These are phyloP conservation scores for Camellia sinensis DNA, from an alignment of 148 eudicot species.

Conservation along the genomic window DNA sequence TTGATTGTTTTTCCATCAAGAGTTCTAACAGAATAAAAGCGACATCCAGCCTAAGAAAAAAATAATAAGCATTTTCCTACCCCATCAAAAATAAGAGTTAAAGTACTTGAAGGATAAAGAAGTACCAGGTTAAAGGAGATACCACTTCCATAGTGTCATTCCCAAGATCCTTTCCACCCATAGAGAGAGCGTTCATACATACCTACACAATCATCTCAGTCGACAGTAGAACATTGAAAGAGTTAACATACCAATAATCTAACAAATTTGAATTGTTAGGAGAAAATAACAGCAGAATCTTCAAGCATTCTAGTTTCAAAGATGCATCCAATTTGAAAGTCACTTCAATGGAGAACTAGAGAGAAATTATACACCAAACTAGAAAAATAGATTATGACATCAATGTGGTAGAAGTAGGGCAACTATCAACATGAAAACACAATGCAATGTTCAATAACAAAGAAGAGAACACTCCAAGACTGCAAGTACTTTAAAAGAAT, in stretches of 20 bases:
- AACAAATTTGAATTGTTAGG: background rate
- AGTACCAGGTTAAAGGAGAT: conserved; percentile 57
- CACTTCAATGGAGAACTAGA: background rate
- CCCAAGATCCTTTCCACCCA: conserved; percentile 33
- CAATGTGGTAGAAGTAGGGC: background rate
- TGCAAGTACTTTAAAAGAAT: too few relatives aligned
- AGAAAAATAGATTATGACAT: background rate
- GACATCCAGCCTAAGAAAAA: conserved; percentile 19
- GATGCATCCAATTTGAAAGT: background rate
- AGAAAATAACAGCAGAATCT: background rate
- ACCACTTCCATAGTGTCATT: conserved; percentile 57
- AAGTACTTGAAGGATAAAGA: conserved; percentile 19
- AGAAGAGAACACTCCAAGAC: background rate
- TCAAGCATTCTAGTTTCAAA: background rate
- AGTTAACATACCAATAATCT: background rate
- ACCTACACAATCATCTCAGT: conserved; percentile 44
- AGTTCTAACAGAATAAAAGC: conserved; percentile 5
- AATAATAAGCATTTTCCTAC: conserved; percentile 4
- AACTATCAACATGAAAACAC: background rate
- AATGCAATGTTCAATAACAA: background rate
- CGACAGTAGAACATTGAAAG: conserved; percentile 8
- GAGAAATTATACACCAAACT: background rate
- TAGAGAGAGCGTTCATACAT: conserved; percentile 33
- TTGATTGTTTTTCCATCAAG: background rate
- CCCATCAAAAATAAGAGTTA: background rate